Evolutionary conservation across 2,329 filamentous ascomycete genomes (phyloP).

Genomic region (Penicillium sp.): DNA sequence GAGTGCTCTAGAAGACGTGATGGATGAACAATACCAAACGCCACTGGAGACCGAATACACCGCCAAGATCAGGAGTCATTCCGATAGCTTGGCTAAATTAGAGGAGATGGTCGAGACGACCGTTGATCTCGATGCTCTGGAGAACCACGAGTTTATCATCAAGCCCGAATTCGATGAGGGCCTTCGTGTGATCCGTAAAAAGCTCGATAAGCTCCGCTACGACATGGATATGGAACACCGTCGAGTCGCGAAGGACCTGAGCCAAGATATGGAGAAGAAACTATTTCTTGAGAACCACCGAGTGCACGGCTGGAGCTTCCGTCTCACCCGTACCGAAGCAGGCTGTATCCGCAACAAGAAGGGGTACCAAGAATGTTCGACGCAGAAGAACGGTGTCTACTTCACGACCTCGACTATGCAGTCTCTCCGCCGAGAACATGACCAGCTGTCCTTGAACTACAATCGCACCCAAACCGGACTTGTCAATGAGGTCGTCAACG

Average conservation of each 20-base stretch:
- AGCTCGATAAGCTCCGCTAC: conserved; percentile 76
- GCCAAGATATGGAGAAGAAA: conserved; percentile 96
- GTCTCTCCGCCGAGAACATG: conserved; percentile 79
- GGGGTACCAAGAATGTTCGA: conserved; percentile 89
- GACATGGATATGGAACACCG: conserved; percentile 82
- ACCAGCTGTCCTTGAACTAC: conserved; percentile 91
- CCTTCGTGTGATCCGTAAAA: conserved; percentile 81
- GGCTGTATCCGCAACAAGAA: conserved; percentile 89
- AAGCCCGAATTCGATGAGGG: conserved; percentile 96
- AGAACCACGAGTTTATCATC: conserved; percentile 98
- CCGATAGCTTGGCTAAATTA: conserved; percentile 75
- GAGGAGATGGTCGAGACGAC: conserved; percentile 99
- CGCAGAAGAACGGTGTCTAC: conserved; percentile 98
- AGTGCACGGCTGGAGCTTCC: conserved; percentile 94
- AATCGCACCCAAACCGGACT: conserved; percentile 89
- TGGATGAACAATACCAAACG: conserved; percentile 90
- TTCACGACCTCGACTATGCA: conserved; percentile 86
- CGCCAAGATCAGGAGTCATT: conserved; percentile 71
- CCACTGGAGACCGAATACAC: conserved; percentile 86
- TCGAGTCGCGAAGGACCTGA: conserved; percentile 73
- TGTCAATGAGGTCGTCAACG: conserved; percentile 86
- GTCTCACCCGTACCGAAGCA: conserved; percentile 84
- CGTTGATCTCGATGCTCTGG: conserved; percentile 88
- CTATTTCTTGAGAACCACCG: conserved; percentile 96
- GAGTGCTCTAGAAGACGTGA: conserved; percentile 82